Evolutionary conservation across 108 stramenopile species (phyloP), one percentile per base, ranked within the genome.

Genomic region (Nitzschia sp.): DNA sequence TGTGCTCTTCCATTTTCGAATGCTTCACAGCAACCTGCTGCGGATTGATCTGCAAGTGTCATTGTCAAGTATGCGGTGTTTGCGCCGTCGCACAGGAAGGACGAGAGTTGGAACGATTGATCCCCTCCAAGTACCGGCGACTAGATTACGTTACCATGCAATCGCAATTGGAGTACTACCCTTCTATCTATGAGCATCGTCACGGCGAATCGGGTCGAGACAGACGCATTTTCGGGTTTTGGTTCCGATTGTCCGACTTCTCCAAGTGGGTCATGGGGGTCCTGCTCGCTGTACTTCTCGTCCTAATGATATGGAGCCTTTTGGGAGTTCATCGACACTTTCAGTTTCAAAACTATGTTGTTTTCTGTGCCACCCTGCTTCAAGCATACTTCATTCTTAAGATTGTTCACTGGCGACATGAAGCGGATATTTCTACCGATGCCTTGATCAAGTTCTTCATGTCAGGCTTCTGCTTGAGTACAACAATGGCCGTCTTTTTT

Each of bases 11-110:
- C 19, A 41, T 86, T 8, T 87, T 82, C 62, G 55, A 63, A 9
- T 63, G 60, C 42, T 73, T 85, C 43, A 61, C 81, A 39, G 61
- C 44, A 51, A 2, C 68, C 57, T 70, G 77, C 80, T 72, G 79
- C 57, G 73, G 66, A 22, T 29, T 24, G 37, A 63, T 78, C 51
- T 76, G 74, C 57, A 68, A 85, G 17, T 68, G 60, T 37, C 81
- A 89, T 38, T 25, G 84, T 11, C 87, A 89, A 66, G 53, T 77
- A 38, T 89, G 87, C 43, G 92, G 92, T 37, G 67, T 82, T 7
- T 94, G 92, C 46, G 89, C 79, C 3, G 38, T 91, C 25, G 89
- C 89, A 10, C 92, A 94, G 72, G 92, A 94, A 72, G 88, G 80
- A 37, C 76, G 89, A 8, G 86, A 91, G 52, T 59, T 90, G 9